Conservation (phyloP, 108 stramenopile species). For the Nitzschia putrida region DNA sequence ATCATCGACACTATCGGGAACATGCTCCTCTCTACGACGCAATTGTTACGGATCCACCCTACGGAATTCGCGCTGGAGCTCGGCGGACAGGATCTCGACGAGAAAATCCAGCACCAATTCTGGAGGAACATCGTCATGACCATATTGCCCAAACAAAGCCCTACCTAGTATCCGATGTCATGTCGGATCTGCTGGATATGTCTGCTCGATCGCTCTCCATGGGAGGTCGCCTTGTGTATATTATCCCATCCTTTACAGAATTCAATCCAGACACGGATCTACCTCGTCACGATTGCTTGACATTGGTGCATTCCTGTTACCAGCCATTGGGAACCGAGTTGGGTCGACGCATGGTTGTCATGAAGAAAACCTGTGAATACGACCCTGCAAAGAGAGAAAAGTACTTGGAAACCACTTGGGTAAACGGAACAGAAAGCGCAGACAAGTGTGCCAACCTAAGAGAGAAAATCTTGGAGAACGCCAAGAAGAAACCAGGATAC, state of each 20-base stretch:
- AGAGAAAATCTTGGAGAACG: conserved; percentile 75
- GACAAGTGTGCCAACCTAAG: conserved; percentile 84
- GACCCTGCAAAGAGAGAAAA: conserved; percentile 49
- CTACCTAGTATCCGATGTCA: conserved; percentile 89
- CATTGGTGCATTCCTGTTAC: conserved; percentile 75
- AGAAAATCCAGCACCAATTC: conserved; percentile 55
- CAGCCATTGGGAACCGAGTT: conserved; percentile 78
- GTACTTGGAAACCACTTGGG: conserved; percentile 64
- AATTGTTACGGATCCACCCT: conserved; percentile 85
- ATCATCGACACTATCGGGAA: conserved; percentile 74
- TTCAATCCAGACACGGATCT: conserved; percentile 73
- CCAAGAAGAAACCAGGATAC: conserved; percentile 75
- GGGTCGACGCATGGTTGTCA: conserved; percentile 79
- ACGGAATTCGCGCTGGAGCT: conserved; percentile 96
- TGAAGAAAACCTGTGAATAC: conserved; percentile 78
- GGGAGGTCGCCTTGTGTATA: conserved; percentile 82
- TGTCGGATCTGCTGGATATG: conserved; percentile 87
- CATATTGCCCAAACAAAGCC: conserved; percentile 91
- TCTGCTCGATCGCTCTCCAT: conserved; percentile 74
- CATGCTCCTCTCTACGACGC: conserved; percentile 75
- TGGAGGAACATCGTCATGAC: conserved; percentile 83
- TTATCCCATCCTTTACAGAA: conserved; percentile 84
- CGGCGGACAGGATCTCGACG: conserved; percentile 64
- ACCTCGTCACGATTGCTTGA: conserved; percentile 80
- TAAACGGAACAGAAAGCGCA: conserved; percentile 72